These are phyloP conservation scores for Pachyrhizus erosus DNA, from an alignment of 306 rosid genomes.

Conservation along the genomic window DNA sequence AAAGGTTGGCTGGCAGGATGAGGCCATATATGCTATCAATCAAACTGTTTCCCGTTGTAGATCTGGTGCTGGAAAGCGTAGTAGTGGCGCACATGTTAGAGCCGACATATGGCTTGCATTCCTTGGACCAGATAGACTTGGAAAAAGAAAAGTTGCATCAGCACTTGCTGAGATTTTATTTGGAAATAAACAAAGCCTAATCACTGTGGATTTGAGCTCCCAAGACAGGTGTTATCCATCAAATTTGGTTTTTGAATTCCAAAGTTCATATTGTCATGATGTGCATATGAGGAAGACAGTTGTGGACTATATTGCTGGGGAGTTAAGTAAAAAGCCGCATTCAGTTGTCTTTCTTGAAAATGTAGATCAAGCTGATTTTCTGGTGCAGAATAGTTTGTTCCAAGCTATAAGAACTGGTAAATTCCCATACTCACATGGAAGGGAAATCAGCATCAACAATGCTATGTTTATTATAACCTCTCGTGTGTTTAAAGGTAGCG, in stretches of 20 bases:
- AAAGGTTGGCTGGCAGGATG: constrained; percentile 83
- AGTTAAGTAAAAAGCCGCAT: constrained; percentile 71
- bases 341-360: constrained; percentile 80
- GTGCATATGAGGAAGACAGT: constrained; percentile 71
- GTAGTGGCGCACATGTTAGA: constrained; percentile 52
- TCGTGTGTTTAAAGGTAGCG: constrained; percentile 33
- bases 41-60: constrained; percentile 57
- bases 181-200: constrained; percentile 63
- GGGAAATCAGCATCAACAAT: constrained; percentile 74
- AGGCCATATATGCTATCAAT: constrained; percentile 68
- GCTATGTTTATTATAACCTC: constrained; percentile 66
- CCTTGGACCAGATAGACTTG: constrained; percentile 82
- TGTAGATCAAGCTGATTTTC: constrained; percentile 72
- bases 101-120: constrained; percentile 84
- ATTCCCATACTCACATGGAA: constrained; percentile 74
- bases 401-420: constrained; percentile 79
- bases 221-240: constrained; percentile 47
- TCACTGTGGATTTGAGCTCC: constrained; percentile 68
- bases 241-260: constrained; percentile 54
- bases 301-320: constrained; percentile 75
- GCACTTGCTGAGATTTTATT: constrained; percentile 73
- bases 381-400: constrained; percentile 70
- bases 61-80: constrained; percentile 58
- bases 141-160: constrained; percentile 74
- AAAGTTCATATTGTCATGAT: constrained; percentile 51